Percentiles rank a stretch among this genome's conserved stretches.
Conservation (phyloP, 805 yeast genomes). For the Yarrowia deformans region DNA sequence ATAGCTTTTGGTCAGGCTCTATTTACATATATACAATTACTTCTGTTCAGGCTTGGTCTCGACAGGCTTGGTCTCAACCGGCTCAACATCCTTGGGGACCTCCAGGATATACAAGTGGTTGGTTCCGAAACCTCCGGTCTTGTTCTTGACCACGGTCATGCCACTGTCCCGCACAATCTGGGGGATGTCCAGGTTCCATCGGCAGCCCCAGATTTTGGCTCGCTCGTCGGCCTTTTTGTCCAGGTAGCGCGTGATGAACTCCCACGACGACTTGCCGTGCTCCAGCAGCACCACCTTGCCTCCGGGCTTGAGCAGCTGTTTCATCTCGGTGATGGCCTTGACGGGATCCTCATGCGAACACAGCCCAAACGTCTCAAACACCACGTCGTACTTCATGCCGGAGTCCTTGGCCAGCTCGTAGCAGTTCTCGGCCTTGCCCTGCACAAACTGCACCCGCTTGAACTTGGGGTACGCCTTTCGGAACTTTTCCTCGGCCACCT, state of each 20-base stretch:
- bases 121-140: slow-evolving; percentile 87
- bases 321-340: slow-evolving; percentile 76
- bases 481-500: slow-evolving; percentile 76
- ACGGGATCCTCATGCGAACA: slow-evolving; percentile 97
- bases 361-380: slow-evolving; percentile 91
- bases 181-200: slow-evolving; percentile 96
- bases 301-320: slow-evolving; percentile 76
- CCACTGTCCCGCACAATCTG: slow-evolving; percentile 85
- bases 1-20: not conserved
- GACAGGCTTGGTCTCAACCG: not conserved
- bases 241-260: slow-evolving; percentile 75
- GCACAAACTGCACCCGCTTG: slow-evolving; percentile 81
- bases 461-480: slow-evolving; percentile 69
- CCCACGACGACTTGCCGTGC: slow-evolving; percentile 88
- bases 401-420: slow-evolving; percentile 59
- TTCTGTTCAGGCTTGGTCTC: not conserved
- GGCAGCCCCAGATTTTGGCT: slow-evolving; percentile 92
- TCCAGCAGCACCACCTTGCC: slow-evolving; percentile 89
- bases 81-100: not conserved
- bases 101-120: slow-evolving; percentile 58
- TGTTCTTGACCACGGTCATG: slow-evolving; percentile 78
- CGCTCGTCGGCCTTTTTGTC: slow-evolving; percentile 85
- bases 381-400: slow-evolving; percentile 77
- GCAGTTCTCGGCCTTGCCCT: slow-evolving; percentile 87
- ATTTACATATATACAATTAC: slow-evolving; percentile 36